A percentile compares a stretch with the other conserved stretches of the same genome.
Evolutionary conservation across 2,329 filamentous ascomycete species (phyloP).

Genomic region (Bipolaris sorokiniana): DNA sequence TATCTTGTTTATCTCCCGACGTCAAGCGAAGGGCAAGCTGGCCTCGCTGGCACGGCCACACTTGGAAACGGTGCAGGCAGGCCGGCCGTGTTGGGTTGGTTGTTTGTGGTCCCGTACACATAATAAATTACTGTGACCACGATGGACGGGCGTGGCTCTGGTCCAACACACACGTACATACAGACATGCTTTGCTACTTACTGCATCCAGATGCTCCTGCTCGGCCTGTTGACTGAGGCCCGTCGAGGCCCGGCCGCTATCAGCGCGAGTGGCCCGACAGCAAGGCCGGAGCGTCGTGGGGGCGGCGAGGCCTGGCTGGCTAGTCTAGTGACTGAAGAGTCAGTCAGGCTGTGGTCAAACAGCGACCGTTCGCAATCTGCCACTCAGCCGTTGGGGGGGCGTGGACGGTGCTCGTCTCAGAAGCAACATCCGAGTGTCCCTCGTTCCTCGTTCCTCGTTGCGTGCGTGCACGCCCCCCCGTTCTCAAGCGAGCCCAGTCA

Average conservation of each 20-base stretch:
- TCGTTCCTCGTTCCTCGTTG: too few species aligned
- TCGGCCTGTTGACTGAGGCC: background rate
- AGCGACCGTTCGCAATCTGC: constrained; percentile 21
- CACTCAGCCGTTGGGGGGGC: constrained; percentile 19
- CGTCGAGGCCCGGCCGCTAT: constrained; percentile 1
- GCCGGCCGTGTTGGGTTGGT: background rate
- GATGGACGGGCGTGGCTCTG: background rate
- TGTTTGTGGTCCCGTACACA: background rate
- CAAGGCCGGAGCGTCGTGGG: constrained; percentile 12
- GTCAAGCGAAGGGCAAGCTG: constrained; percentile 18
- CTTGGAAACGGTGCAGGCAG: constrained; percentile 32
- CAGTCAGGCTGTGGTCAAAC: constrained; percentile 3
- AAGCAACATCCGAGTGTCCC: constrained; percentile 12
- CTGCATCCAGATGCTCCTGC: too few species aligned
- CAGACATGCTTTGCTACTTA: too few species aligned
- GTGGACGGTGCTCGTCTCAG: constrained; percentile 15
- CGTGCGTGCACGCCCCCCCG: too few species aligned
- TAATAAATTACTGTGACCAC: background rate
- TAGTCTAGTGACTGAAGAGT: too few species aligned
- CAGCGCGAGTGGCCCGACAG: constrained; percentile 15
- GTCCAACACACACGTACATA: too few species aligned
- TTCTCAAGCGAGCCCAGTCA: constrained; percentile 9
- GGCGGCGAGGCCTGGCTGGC: constrained; percentile 1
- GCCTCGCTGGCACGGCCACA: constrained; percentile 29
- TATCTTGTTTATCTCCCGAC: constrained; percentile 26